Percentiles rank a stretch among this genome's conserved stretches.
Evolutionary conservation across 306 rosid species (phyloP).

Genomic region (Castanea mollissima): DNA sequence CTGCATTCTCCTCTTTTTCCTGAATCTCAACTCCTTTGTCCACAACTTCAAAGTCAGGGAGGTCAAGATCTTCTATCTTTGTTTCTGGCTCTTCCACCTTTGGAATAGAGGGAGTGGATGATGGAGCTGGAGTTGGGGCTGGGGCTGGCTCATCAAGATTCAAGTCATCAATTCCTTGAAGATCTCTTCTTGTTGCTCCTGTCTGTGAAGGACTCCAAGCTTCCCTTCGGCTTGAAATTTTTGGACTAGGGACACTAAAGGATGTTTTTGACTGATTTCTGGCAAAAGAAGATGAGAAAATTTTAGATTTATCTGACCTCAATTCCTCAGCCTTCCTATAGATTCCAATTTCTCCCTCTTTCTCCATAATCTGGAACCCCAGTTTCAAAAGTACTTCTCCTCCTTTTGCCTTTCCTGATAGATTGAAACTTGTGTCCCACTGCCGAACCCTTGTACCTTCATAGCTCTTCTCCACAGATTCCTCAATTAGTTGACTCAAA

Average conservation of each 20-base stretch:
- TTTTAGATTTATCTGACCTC: slow-evolving; percentile 43
- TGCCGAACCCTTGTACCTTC: slow-evolving; percentile 71
- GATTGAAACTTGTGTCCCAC: slow-evolving; percentile 73
- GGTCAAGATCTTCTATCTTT: slow-evolving; percentile 72
- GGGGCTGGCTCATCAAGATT: slow-evolving; percentile 89
- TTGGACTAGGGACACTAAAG: slow-evolving; percentile 90
- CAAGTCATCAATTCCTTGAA: slow-evolving; percentile 82
- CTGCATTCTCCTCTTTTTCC: slow-evolving; percentile 43
- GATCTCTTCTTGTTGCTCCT: slow-evolving; percentile 27
- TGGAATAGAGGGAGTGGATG: slow-evolving; percentile 33
- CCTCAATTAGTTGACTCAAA: slow-evolving; percentile 64
- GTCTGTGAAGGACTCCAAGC: slow-evolving; percentile 68
- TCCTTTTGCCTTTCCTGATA: slow-evolving; percentile 85
- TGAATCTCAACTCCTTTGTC: slow-evolving; percentile 91
- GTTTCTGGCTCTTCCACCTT: slow-evolving; percentile 46
- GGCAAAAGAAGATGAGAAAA: slow-evolving; percentile 45
- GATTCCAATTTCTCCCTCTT: slow-evolving; percentile 81
- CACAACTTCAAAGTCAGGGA: slow-evolving; percentile 84
- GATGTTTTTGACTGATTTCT: slow-evolving; percentile 85
- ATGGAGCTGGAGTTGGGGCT: slow-evolving; percentile 53
- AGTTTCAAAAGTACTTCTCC: slow-evolving; percentile 85
- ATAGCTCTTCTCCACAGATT: slow-evolving; percentile 64
- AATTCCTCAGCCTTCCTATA: slow-evolving; percentile 47
- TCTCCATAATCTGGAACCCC: slow-evolving; percentile 96
- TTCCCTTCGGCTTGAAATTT: slow-evolving; percentile 53